Base-by-base conservation (phyloP, 192 early-diverging fungal species). In the Jimgerdemannia lactiflua region DNA sequence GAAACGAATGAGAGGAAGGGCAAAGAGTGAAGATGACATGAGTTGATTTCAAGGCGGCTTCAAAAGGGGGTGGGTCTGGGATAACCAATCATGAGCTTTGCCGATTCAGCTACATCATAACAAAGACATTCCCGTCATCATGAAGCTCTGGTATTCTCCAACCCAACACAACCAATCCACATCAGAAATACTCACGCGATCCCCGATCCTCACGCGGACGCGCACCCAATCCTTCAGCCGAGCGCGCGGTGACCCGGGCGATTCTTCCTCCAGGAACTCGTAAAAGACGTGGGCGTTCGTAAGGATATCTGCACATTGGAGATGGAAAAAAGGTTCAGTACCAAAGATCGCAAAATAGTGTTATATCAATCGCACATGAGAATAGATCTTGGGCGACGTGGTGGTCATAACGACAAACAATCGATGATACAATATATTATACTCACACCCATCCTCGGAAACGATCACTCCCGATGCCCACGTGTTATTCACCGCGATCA, bases 221-320 rank as follows among this genome's bases (percentile, higher is more conserved):
- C 67, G 39, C 8, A 69, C 67, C 41, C 67, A 69, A 10, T 69
- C 17, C 67, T 69, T 69, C 41, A 77, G 74, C 43, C 78, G 49
- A 43, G 75, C 76, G 6, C 74, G 80, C 77, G 71, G 77, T 19
- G 80, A 78, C 4, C 77, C 20, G 42, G 74, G 78, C 39, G 74
- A 76, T 39, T 78, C 74, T 43, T 78, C 78, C 20, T 82, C 80
- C 74, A 82, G 68, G 39, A 82, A 82, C 18, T 77, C 78, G 1
- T 77, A 76, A 49, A 82, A 82, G n/a, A 82, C 77, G 67, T 82
- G 80, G 0, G 80, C 80, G 39, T 78, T 82, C 18, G 80, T 82
- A 18, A 82, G 72, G 43, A 82, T 82, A 43, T 82, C 80, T 82
- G 69, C 7, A 20, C 6, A 39, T 8, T 29, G 42, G 3, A 72